Conservation (phyloP, 805 yeast genomes). For the Wickerhamiella kazuoi region DNA sequence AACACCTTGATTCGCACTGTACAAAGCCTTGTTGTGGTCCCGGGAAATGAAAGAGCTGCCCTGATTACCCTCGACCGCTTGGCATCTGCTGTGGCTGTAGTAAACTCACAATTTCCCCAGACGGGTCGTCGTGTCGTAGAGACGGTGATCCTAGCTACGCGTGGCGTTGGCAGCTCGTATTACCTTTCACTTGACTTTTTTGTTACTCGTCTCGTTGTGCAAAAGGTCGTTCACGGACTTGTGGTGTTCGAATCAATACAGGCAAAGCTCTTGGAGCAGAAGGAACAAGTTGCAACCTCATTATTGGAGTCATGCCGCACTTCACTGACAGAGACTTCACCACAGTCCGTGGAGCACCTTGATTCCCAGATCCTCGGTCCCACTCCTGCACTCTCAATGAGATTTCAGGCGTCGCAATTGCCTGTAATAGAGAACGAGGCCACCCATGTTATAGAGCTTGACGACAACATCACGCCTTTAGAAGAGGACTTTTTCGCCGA, state of each 20-base stretch:
- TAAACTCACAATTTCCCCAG: background rate
- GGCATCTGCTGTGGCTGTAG: background rate
- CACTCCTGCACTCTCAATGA: background rate
- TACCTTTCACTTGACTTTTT: background rate
- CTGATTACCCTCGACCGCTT: no score
- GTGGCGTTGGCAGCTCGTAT: background rate
- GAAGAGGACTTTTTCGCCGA: background rate
- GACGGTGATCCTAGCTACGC: background rate
- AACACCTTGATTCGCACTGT: background rate
- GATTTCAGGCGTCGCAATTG: background rate
- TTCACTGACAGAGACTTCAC: background rate
- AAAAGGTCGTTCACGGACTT: background rate
- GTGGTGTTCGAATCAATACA: background rate
- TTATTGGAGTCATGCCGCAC: background rate
- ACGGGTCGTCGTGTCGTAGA: background rate
- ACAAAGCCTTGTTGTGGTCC: no score
- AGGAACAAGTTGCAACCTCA: background rate
- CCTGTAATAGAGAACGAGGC: background rate
- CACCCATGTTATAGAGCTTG: background rate
- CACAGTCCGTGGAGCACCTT: background rate
- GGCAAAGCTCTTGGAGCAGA: background rate
- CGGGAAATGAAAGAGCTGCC: no score
- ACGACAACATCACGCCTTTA: background rate
- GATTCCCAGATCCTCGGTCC: background rate
- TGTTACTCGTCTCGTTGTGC: background rate